phyloP scores from a whole-genome alignment of 768 basidiomycete species.

The Vararia minispora region DNA sequence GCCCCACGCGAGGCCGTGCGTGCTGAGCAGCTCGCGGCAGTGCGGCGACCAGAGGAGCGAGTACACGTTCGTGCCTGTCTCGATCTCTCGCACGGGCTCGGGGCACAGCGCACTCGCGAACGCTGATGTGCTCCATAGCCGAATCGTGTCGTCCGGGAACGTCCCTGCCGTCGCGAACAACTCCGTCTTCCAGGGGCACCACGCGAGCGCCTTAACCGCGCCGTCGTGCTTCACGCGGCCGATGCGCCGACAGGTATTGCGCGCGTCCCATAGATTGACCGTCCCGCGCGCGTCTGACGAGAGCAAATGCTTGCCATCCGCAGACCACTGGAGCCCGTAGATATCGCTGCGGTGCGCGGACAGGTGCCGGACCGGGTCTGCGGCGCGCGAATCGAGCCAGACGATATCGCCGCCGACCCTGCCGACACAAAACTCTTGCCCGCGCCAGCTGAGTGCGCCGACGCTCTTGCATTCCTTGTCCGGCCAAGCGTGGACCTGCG shows the following conservation, averaged over 20 bases:
- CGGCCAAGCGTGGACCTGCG: slow-evolving; percentile 23
- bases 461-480: slow-evolving; percentile 23
- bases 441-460: slow-evolving; percentile 31
- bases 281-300: slow-evolving; percentile 30
- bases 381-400: slow-evolving; percentile 26
- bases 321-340: slow-evolving; percentile 30
- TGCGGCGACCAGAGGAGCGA: slow-evolving; percentile 52
- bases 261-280: slow-evolving; percentile 34
- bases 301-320: slow-evolving; percentile 28
- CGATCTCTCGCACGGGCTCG: slow-evolving; percentile 35
- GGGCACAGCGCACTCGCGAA: slow-evolving; percentile 31
- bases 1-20: slow-evolving; percentile 42
- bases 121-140: slow-evolving; percentile 38
- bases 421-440: slow-evolving; percentile 27
- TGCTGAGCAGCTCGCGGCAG: slow-evolving; percentile 45
- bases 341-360: slow-evolving; percentile 24
- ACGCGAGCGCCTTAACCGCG: slow-evolving; percentile 49
- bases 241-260: slow-evolving; percentile 22
- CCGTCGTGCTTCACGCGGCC: slow-evolving; percentile 32
- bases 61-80: slow-evolving; percentile 40
- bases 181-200: slow-evolving; percentile 65
- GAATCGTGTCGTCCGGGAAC: slow-evolving; percentile 48
- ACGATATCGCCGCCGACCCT: slow-evolving; percentile 26
- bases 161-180: slow-evolving; percentile 59
- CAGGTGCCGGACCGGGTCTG: slow-evolving; percentile 18